phyloP scores from a whole-genome alignment of 306 rosid genomes.

The Casuarina glauca region DNA sequence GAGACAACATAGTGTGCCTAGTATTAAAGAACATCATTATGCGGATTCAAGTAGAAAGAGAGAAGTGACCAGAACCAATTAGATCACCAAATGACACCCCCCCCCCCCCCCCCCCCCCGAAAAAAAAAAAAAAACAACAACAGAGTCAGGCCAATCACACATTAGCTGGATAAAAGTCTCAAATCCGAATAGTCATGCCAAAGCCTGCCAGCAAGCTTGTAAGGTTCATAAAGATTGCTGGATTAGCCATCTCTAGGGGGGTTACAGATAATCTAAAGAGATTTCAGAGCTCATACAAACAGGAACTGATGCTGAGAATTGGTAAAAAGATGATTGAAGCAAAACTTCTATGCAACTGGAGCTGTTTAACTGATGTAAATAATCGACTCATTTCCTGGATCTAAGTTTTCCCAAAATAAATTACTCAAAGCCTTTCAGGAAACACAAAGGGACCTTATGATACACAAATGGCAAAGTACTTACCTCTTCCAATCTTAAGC shows the following conservation, averaged over 20 bases:
- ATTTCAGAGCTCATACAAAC: neutral
- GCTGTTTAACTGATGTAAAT: neutral
- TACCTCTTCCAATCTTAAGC: conserved; percentile 42
- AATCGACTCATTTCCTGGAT: too few relatives aligned
- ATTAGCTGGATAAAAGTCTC: neutral
- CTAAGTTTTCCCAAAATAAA: neutral
- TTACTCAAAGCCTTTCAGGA: neutral
- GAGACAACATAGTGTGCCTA: neutral
- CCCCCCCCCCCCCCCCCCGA: too few relatives aligned
- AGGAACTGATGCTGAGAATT: neutral
- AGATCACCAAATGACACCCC: neutral
- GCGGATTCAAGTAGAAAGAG: neutral
- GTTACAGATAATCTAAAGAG: neutral
- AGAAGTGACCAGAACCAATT: neutral
- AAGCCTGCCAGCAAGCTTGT: neutral
- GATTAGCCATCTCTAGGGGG: neutral
- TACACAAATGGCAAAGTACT: conserved; percentile 21
- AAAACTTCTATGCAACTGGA: neutral
- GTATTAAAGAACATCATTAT: too few relatives aligned
- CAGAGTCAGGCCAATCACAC: neutral
- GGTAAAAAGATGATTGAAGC: neutral
- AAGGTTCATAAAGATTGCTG: neutral
- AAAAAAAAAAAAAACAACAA: neutral
- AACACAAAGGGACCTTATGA: neutral
- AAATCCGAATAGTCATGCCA: neutral